Conservation (phyloP, 2,329 filamentous ascomycete species). For the Microthyrium microscopicum region DNA sequence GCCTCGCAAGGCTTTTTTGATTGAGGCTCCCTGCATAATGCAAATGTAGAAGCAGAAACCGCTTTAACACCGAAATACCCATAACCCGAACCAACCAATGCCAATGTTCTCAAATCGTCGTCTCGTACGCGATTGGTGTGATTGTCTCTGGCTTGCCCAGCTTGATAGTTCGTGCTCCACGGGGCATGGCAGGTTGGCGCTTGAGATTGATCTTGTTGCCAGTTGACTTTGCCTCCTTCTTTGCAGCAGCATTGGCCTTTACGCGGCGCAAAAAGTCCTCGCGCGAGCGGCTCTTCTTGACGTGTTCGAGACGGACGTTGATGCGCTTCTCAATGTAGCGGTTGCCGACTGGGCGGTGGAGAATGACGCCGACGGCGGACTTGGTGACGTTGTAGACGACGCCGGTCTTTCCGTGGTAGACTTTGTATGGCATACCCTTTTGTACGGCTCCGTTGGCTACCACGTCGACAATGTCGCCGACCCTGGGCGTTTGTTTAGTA, state of each 20-base stretch:
- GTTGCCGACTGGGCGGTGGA: conserved; percentile 99
- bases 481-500: conserved; percentile 41
- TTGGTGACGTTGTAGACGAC: conserved; percentile 73
- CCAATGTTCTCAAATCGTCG: conserved; percentile 52
- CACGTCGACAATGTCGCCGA: conserved; percentile 98
- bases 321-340: conserved; percentile 99
- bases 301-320: conserved; percentile 96
- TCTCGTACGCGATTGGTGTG: conserved; percentile 88
- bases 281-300: conserved; percentile 82
- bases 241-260: conserved; percentile 87
- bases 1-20: no score
- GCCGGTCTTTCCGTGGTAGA: conserved; percentile 94
- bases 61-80: no score
- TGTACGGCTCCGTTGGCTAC: conserved; percentile 97
- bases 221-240: conserved; percentile 81
- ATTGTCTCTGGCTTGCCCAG: conserved; percentile 80
- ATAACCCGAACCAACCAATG: not conserved
- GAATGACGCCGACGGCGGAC: conserved; percentile 92
- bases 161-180: conserved; percentile 64
- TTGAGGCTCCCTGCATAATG: no score
- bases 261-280: conserved; percentile 94
- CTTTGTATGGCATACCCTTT: conserved; percentile 47
- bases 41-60: no score
- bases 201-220: conserved; percentile 83
- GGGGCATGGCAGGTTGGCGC: conserved; percentile 67